Evolutionary conservation across 768 basidiomycete genomes (phyloP), one percentile per base, ranked within the genome.

Genomic region (Steccherinum ochraceum): DNA sequence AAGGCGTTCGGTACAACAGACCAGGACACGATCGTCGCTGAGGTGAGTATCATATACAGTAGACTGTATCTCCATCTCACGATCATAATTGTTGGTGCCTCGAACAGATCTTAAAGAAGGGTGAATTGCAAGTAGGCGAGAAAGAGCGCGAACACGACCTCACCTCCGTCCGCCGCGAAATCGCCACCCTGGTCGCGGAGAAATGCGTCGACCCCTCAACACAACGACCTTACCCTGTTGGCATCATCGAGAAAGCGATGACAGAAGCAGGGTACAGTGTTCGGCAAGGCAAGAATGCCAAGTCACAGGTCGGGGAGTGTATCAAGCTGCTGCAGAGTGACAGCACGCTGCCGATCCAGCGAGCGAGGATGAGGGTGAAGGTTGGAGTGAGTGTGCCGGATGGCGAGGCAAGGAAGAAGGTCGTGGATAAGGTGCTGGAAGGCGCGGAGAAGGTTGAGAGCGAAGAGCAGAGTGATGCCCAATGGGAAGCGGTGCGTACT

Each of bases 191-290:
- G 35, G 91, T 99, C 2, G 86, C 94, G 4, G 91, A 94, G 70
- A 94, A 95, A 72, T 94, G 89, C 53, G 94, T 98, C 20, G 94
- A 98, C 61, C 96, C 96, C 1, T 70, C 77, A 3, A 95, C 93
- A 1, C 86, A 91, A 64, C 73, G 83, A 10, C 93, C 94, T 4
- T 93, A 97, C 64, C 86, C 93, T 4, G 91, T 95, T 25, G 86
- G 90, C 16, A 91, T 98, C 75, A 91, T 99, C 56, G 96, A 99
- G 64, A 98, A 96, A 68, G 93, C 93, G 0, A 95, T 99, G 95
- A 71, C 81, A 7, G 94, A 98, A 64, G 86, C 90, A 7, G 94
- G 94, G 1, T 94, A 88, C 68, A 95, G 91, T 58, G 86, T 95
- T 23, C 87, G 89, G 59, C 77, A 77, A 42, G 83, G 84, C 56